These are phyloP conservation scores for Phytophthora brassicae DNA, from an alignment of 352 stramenopile species.

Conservation along the genomic window DNA sequence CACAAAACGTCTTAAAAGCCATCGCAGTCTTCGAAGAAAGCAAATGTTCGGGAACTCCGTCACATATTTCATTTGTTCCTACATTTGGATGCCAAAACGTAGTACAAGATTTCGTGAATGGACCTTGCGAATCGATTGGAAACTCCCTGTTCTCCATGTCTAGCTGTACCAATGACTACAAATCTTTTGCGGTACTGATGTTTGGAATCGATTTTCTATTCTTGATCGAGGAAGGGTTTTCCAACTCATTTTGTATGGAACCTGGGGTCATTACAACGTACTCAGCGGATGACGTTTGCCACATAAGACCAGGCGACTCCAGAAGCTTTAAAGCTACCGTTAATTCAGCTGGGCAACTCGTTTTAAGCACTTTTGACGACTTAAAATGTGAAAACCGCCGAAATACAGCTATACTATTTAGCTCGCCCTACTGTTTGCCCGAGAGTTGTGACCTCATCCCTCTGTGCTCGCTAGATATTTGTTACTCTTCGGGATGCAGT, in stretches of 20 bases:
- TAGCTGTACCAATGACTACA: conserved; percentile 9
- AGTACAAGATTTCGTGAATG: background rate
- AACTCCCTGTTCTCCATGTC: background rate
- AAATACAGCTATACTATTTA: background rate
- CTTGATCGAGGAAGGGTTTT: background rate
- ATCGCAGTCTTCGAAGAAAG: conserved; percentile 7
- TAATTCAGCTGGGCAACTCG: background rate
- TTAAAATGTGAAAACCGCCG: background rate
- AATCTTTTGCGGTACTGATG: background rate
- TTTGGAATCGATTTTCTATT: conserved; percentile 4
- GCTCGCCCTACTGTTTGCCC: background rate
- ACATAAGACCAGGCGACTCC: background rate
- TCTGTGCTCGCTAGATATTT: background rate
- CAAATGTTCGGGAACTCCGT: conserved; percentile 1
- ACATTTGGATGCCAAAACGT: background rate
- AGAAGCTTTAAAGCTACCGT: background rate
- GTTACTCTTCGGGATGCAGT: background rate
- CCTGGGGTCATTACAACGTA: background rate
- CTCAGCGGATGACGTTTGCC: background rate
- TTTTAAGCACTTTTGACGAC: background rate
- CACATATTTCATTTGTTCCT: background rate
- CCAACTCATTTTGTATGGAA: background rate
- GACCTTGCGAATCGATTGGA: background rate
- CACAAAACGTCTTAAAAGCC: background rate
- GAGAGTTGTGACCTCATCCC: background rate